These are phyloP conservation scores for Ophiostoma australiae DNA, from an alignment of 2,329 filamentous ascomycete species.

Conservation along the genomic window DNA sequence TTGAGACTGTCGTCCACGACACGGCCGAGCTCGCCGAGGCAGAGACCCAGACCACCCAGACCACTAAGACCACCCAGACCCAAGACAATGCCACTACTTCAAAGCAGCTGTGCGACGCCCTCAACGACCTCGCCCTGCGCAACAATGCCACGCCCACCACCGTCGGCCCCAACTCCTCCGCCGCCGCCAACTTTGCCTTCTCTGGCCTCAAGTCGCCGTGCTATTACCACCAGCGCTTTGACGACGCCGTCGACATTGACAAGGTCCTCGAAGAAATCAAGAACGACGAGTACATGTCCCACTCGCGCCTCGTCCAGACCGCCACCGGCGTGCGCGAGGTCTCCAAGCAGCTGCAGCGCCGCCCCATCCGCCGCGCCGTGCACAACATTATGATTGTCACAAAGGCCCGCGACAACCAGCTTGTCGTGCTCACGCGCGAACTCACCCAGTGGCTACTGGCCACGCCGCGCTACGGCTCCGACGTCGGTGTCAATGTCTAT, in stretches of 20 bases:
- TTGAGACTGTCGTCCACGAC: conserved; percentile 10
- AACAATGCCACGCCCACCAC: conserved; percentile 40
- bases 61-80: neutral
- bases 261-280: conserved; percentile 93
- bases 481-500: conserved; percentile 92
- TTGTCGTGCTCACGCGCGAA: conserved; percentile 84
- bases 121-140: conserved; percentile 48
- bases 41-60: neutral
- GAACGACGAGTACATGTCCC: conserved; percentile 82
- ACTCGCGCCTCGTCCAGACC: conserved; percentile 90
- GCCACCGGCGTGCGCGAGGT: conserved; percentile 93
- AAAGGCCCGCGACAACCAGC: conserved; percentile 89
- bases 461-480: conserved; percentile 82
- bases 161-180: conserved; percentile 14
- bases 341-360: conserved; percentile 86
- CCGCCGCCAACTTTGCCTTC: conserved; percentile 40
- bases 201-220: conserved; percentile 82
- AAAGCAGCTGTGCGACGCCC: conserved; percentile 59
- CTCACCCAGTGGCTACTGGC: conserved; percentile 80
- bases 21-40: neutral
- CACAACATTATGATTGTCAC: conserved; percentile 97
- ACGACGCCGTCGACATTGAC: conserved; percentile 90
- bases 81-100: conserved; percentile 40
- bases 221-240: conserved; percentile 96
- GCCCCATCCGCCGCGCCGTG: conserved; percentile 87